Conservation (phyloP, 352 stramenopile species). For the Pythium sp. region DNA sequence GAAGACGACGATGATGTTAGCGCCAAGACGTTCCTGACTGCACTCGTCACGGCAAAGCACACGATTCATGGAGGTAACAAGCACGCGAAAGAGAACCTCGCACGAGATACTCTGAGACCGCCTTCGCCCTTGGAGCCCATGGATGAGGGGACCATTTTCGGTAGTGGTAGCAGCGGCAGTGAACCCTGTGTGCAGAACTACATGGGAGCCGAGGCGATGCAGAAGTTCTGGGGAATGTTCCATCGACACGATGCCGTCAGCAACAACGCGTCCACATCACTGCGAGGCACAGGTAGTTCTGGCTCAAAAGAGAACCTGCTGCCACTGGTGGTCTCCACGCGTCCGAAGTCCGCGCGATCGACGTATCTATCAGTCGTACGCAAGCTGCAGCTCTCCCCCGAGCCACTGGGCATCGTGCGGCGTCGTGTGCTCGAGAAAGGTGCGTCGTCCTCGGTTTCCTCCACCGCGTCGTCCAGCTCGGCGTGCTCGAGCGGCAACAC, state of each 20-base stretch:
- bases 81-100: neutral
- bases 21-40: conserved; percentile 49
- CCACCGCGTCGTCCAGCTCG: conserved; percentile 30
- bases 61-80: neutral
- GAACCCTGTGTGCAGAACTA: conserved; percentile 49
- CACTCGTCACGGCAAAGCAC: conserved; percentile 28
- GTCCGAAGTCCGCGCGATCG: conserved; percentile 50
- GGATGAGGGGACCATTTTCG: conserved; percentile 24
- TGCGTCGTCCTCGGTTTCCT: conserved; percentile 24
- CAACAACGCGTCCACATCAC: conserved; percentile 37
- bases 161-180: neutral
- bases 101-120: conserved; percentile 28
- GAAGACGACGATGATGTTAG: neutral
- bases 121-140: conserved; percentile 59
- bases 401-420: conserved; percentile 68
- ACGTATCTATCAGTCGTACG: conserved; percentile 63
- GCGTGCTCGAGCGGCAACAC: conserved; percentile 36
- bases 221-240: conserved; percentile 70
- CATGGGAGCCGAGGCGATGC: conserved; percentile 52
- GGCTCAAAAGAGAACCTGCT: conserved; percentile 10
- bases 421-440: conserved; percentile 47
- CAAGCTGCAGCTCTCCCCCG: conserved; percentile 52
- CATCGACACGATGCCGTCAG: conserved; percentile 59
- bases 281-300: neutral
- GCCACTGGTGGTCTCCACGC: conserved; percentile 12